A percentile compares a stretch with the other conserved stretches of the same genome.
phyloP scores from a whole-genome alignment of 768 basidiomycete species.

The Cystobasidium onofrii region DNA sequence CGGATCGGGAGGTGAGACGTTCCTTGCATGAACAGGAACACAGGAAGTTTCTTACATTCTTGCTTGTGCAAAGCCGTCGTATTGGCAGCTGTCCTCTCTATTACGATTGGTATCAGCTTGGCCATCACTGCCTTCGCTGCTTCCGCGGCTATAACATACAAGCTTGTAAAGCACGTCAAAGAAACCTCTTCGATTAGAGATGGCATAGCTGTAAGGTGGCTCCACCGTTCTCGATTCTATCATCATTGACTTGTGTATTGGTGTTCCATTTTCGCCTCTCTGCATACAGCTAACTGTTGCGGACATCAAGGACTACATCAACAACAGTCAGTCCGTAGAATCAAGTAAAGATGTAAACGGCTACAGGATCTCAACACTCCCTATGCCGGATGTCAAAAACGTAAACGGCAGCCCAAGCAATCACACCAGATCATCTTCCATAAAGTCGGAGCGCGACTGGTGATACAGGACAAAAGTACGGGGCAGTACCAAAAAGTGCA shows the following conservation, averaged over 20 bases:
- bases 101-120: neutral
- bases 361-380: neutral
- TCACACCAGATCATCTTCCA: neutral
- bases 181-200: neutral
- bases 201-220: neutral
- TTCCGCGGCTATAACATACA: neutral
- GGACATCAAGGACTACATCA: neutral
- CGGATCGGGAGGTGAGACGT: slow-evolving; percentile 15
- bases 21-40: neutral
- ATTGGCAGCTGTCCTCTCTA: neutral
- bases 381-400: neutral
- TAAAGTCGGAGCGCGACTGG: neutral
- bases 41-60: neutral
- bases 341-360: neutral
- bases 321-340: neutral
- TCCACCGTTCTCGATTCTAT: too few species aligned
- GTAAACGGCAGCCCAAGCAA: neutral
- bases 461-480: neutral
- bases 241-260: neutral
- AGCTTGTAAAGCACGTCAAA: neutral
- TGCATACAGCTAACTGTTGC: neutral
- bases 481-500: neutral
- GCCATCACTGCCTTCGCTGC: neutral
- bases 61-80: neutral
- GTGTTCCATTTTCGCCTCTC: neutral